Percentiles rank a stretch among this genome's conserved stretches.
phyloP scores from a whole-genome alignment of 2,329 filamentous ascomycete genomes.

The Alternaria viburni region DNA sequence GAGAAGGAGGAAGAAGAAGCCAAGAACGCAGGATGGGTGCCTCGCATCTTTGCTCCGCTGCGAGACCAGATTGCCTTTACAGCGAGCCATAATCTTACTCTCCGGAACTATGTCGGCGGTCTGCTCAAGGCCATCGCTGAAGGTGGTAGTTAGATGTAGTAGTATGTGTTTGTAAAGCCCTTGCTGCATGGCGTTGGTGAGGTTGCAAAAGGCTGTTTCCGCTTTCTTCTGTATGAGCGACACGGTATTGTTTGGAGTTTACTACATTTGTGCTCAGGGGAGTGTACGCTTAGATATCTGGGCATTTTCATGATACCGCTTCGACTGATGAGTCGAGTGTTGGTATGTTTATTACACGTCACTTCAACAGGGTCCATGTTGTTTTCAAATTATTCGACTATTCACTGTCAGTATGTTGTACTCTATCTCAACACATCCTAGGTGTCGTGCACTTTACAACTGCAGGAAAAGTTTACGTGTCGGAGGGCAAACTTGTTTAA shows the following conservation, averaged over 20 bases:
- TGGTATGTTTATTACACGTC: neutral
- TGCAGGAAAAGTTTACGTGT: too few species aligned
- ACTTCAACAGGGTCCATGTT: neutral
- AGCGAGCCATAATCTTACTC: slow-evolving; percentile 67
- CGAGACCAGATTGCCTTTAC: slow-evolving; percentile 71
- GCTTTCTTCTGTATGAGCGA: neutral
- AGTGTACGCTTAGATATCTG: neutral
- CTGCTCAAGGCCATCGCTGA: slow-evolving; percentile 46
- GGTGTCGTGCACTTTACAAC: neutral
- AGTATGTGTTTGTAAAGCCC: neutral
- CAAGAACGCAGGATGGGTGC: slow-evolving; percentile 67
- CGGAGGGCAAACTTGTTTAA: too few species aligned
- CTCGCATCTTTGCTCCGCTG: slow-evolving; percentile 70
- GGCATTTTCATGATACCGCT: neutral
- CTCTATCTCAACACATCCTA: neutral
- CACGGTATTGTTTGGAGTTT: neutral
- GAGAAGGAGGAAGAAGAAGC: slow-evolving; percentile 56
- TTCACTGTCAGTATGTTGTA: neutral
- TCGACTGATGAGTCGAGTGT: neutral
- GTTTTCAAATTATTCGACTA: neutral
- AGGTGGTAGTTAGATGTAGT: slow-evolving; percentile 31
- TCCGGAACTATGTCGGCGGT: slow-evolving; percentile 48
- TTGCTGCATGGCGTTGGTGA: neutral
- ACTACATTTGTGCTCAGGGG: neutral
- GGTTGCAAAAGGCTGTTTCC: neutral